Evolutionary conservation across 768 basidiomycete genomes (phyloP).

Genomic region (Sutorius australiensis): DNA sequence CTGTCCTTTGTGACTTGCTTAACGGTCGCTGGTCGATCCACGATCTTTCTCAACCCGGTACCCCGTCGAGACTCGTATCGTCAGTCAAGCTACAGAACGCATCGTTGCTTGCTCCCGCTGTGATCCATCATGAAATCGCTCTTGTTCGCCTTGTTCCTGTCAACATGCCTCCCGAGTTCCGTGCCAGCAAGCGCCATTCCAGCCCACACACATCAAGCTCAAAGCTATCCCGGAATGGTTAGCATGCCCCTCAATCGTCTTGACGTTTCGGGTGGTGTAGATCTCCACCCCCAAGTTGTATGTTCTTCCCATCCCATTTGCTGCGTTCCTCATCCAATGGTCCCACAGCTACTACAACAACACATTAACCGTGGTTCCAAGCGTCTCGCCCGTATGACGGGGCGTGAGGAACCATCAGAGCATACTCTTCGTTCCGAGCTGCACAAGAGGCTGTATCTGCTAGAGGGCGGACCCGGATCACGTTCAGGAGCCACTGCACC

Average conservation of each 20-base stretch:
- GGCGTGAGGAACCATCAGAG: conserved; percentile 48
- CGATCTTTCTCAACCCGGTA: not conserved
- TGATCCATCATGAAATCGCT: conserved; percentile 48
- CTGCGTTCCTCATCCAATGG: not conserved
- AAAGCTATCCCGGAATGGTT: conserved; percentile 29
- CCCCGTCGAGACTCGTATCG: conserved; percentile 1
- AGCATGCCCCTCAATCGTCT: conserved; percentile 42
- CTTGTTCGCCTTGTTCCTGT: conserved; percentile 47
- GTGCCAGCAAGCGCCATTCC: conserved; percentile 32
- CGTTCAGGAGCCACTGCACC: not conserved
- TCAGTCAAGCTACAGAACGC: conserved; percentile 11
- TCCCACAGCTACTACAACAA: conserved; percentile 58
- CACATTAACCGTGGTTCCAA: conserved; percentile 61
- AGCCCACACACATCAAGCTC: conserved; percentile 5
- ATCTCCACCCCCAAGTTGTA: conserved; percentile 43
- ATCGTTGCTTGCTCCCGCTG: not conserved
- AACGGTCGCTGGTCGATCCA: conserved; percentile 18
- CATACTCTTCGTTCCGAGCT: conserved; percentile 45
- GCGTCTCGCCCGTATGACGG: conserved; percentile 68
- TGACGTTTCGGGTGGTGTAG: conserved; percentile 24
- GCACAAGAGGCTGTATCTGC: conserved; percentile 38
- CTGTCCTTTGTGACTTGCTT: conserved; percentile 9
- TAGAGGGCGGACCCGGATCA: conserved; percentile 28
- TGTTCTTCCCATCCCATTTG: conserved; percentile 13
- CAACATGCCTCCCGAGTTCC: conserved; percentile 48